Conservation (phyloP, 2,329 filamentous ascomycete genomes). For the Colletotrichum navitas region DNA sequence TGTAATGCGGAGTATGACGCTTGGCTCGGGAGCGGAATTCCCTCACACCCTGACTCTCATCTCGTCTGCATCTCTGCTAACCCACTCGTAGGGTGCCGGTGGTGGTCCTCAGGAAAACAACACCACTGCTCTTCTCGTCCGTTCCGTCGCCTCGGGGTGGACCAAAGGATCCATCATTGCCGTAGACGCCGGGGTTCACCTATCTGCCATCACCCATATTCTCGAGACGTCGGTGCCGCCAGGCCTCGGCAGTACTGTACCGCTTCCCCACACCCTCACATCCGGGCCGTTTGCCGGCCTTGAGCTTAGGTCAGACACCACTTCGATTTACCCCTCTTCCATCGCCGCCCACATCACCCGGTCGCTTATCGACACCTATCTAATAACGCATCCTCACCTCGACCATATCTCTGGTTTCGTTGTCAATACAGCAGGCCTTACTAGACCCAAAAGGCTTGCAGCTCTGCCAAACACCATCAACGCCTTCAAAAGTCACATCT, state of each 20-base stretch:
- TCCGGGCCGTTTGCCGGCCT: constrained; percentile 86
- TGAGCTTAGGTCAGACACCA: constrained; percentile 73
- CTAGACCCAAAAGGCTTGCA: constrained; percentile 86
- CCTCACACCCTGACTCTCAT: background rate
- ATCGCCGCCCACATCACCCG: constrained; percentile 87
- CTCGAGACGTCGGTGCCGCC: constrained; percentile 68
- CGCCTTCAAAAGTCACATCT: constrained; percentile 93
- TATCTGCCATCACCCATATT: constrained; percentile 86
- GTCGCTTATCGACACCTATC: constrained; percentile 85
- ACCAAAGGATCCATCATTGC: constrained; percentile 84
- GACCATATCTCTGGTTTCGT: constrained; percentile 94
- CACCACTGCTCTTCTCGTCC: constrained; percentile 89
- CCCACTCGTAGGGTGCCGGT: constrained; percentile 76
- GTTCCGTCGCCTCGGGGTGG: constrained; percentile 85
- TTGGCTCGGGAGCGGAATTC: background rate
- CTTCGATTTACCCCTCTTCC: constrained; percentile 63
- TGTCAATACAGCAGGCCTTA: constrained; percentile 90
- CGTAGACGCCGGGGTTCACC: constrained; percentile 93
- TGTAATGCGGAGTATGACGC: background rate
- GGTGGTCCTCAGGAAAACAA: constrained; percentile 93
- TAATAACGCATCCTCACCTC: constrained; percentile 97
- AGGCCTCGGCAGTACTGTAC: constrained; percentile 51
- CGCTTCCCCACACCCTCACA: constrained; percentile 68
- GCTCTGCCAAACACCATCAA: constrained; percentile 90
- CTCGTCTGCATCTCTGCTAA: constrained; percentile 17